Evolutionary conservation across 305 asterid genomes (phyloP), one percentile per base, ranked within the genome.

Genomic region (Coffea humblotiana): DNA sequence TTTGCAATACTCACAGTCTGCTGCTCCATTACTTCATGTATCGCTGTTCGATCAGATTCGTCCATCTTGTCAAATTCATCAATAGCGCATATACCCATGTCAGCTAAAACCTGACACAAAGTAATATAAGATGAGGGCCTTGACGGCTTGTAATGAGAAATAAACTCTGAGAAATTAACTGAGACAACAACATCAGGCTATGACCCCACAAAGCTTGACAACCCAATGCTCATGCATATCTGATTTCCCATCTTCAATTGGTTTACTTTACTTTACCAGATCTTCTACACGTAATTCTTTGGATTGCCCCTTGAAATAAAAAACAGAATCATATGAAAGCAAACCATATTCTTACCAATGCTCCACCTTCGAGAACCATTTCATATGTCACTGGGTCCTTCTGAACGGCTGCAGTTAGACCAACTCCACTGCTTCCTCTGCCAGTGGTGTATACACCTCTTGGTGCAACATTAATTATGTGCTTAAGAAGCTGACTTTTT

Each of bases 21-120:
- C 89, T 94, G 99, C 88, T 96, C 99, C 98, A 96, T 94, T 71
- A 96, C 99, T 90, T 96, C 98, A 82, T 94, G 99, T 79, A 96
- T 94, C 51, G 98, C 96, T 67, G 99, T 94, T 74, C 98, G 91
- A 82, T 96, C 99, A 51, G 94, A 90, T 76, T 96, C 99, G 29
- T 96, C 98, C 99, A 96, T 96, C 84, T 96, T 96, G 89, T 96
- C 99, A 5, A 96, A 96, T 87, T 96, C 97, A 81, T 96, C 98
- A 73, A 96, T 96, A 85, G 99, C 97, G 85, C 98, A 96, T 65
- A 94, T 96, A 69, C 99, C 99, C 99, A 94, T 94, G 85, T 96
- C 99, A 13, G 98, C 97, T 67, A 96, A 92, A 76, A 96, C 99
- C 98, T 93, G 89, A 79, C 77, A 74, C 49, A 77, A 32, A 78